These are phyloP conservation scores for Leonotis leonurus DNA, from an alignment of 257 asterid species.

Conservation along the genomic window DNA sequence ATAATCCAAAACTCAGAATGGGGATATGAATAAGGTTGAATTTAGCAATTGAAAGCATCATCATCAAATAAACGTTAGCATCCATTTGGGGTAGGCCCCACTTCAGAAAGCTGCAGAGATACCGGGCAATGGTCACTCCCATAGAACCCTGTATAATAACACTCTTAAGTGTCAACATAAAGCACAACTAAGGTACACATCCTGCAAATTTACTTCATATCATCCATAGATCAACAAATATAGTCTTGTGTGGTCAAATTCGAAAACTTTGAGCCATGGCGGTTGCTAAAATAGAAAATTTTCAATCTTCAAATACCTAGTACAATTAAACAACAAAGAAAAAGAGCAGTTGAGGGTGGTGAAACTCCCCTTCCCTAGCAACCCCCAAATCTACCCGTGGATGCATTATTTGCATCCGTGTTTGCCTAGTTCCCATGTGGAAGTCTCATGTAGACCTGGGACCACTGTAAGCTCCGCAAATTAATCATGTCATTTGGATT, in stretches of 20 bases:
- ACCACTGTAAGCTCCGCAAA: too few relatives aligned
- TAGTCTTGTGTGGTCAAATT: neutral
- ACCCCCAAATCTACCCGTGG: too few relatives aligned
- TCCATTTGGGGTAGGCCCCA: constrained; percentile 22
- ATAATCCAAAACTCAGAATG: neutral
- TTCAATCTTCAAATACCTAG: too few relatives aligned
- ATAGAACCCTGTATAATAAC: constrained; percentile 57
- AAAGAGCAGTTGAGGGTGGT: too few relatives aligned
- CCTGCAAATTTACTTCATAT: neutral
- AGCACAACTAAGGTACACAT: neutral
- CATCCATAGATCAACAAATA: neutral
- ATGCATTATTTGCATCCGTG: too few relatives aligned
- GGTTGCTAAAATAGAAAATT: too few relatives aligned
- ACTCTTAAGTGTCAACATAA: neutral
- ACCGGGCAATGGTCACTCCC: constrained; percentile 99
- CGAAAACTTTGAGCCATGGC: neutral
- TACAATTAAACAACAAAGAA: too few relatives aligned
- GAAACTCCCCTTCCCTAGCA: too few relatives aligned
- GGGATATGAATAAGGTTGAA: neutral
- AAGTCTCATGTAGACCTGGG: too few relatives aligned
- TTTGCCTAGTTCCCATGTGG: too few relatives aligned
- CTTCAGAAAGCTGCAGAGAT: constrained; percentile 55
- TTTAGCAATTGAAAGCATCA: neutral
- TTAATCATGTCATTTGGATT: too few relatives aligned
- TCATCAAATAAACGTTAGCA: neutral